These are phyloP conservation scores for Spongospora subterranea DNA, from an alignment of 208 protist genomes.

Conservation along the genomic window DNA sequence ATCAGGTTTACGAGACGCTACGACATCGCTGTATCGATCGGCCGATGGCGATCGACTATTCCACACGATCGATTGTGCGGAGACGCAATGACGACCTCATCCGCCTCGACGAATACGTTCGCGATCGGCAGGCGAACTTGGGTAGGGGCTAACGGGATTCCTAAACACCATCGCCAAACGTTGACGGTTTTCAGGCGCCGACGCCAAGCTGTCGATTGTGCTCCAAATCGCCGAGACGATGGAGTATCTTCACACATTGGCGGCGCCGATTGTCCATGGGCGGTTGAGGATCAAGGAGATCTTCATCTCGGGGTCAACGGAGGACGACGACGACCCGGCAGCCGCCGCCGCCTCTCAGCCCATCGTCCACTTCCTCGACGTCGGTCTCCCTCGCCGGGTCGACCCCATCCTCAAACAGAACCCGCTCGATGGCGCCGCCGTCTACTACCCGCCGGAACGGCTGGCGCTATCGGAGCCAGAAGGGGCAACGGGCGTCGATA, in stretches of 20 bases:
- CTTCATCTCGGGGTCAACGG: too few relatives aligned
- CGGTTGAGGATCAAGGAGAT: not conserved
- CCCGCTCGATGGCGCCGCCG: slow-evolving; percentile 51
- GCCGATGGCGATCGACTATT: not conserved
- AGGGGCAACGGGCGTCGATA: not conserved
- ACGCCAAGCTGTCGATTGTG: not conserved
- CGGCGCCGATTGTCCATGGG: slow-evolving; percentile 2
- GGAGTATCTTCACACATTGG: slow-evolving; percentile 28
- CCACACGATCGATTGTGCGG: not conserved
- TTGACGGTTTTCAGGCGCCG: not conserved
- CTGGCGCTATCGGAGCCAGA: slow-evolving; percentile 13
- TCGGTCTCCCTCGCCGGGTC: slow-evolving; percentile 19
- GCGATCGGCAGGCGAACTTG: not conserved
- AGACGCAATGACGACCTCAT: not conserved
- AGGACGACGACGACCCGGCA: not conserved
- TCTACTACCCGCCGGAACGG: slow-evolving; percentile 42
- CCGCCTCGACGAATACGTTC: slow-evolving; percentile 39
- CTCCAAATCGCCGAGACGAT: slow-evolving; percentile 16
- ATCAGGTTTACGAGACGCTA: slow-evolving; percentile 4
- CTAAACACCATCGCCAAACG: not conserved
- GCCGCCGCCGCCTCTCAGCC: not conserved
- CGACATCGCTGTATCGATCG: slow-evolving; percentile 36
- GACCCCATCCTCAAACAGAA: slow-evolving; percentile 41
- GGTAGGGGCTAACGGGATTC: not conserved
- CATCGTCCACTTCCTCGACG: slow-evolving; percentile 13